Evolutionary conservation across 2,329 filamentous ascomycete genomes (phyloP), one percentile per base, ranked within the genome.

Genomic region (Didymellaceae sp.): DNA sequence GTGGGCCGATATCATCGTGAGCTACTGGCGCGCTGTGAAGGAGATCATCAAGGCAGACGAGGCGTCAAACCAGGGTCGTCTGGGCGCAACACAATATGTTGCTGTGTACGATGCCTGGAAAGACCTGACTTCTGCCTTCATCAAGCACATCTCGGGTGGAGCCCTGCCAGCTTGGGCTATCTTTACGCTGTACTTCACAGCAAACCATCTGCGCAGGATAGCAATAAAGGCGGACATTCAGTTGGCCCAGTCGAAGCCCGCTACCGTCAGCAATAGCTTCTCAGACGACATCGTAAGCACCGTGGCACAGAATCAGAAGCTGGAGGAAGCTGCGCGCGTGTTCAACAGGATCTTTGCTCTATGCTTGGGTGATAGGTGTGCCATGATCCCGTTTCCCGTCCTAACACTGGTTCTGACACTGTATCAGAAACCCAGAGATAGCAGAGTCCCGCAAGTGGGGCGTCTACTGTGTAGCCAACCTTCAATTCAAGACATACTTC

Each of bases 401-500:
- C 45, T 11, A 34, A 14, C 52, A 24, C 13, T 39, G 43, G 34
- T 55, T 60, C 61, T 67, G 54, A 69, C 55, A 37, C 45, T 45
- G 31, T 22, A 46, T 45, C 65, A 93, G 90, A 74, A 89, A 89
- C 54, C 86, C 89, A 11, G 78, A 97, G 78, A 97, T 34, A 86
- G 91, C 66, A 55, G 89, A 96, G 65, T 97, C 93, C 7, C 86
- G 94, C 45, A 99, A 97, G 83, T 99, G 94, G 94, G 95, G 91
- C 6, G 89, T 96, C 38, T 99, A 99, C 77, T 92, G 91, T 72
- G 87, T 93, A 59, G 91, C 92, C 67, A 97, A 96, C 69, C 82
- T 99, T 6, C 80, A 97, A 11, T 99, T 99, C 84, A 97, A 97
- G 76, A 97, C 92, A 1, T 97, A 97, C 74, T 99, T 99, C 79